Percentiles rank a stretch among this genome's conserved stretches.
These are phyloP conservation scores for Phytophthora citrophthora DNA, from an alignment of 352 stramenopile species.

Conservation along the genomic window DNA sequence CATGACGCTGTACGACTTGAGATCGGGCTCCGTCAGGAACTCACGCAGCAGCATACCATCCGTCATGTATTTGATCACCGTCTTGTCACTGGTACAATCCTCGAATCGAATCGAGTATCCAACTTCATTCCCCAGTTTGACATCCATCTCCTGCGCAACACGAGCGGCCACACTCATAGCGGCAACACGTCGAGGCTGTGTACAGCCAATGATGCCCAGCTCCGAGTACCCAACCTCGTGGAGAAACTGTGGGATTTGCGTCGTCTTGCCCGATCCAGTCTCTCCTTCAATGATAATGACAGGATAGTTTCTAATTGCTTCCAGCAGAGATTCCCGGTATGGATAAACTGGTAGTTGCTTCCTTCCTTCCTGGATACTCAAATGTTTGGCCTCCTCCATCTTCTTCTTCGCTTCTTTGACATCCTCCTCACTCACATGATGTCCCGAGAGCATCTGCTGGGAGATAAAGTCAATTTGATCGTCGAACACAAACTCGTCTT, in stretches of 20 bases:
- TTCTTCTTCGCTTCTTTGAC: conserved; percentile 72
- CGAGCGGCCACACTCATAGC: conserved; percentile 99
- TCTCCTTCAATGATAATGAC: conserved; percentile 91
- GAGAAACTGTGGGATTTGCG: conserved; percentile 99
- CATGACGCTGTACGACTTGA: conserved; percentile 97
- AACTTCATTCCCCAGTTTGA: conserved; percentile 97
- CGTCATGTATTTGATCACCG: conserved; percentile 99
- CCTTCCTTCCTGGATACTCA: conserved; percentile 95
- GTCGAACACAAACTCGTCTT: conserved; percentile 98
- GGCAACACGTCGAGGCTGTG: conserved; percentile 96
- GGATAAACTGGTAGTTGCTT: conserved; percentile 97
- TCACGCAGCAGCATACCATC: conserved; percentile 99
- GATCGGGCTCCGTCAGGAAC: conserved; percentile 97
- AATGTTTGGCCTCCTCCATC: conserved; percentile 83
- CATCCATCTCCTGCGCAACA: conserved; percentile 98
- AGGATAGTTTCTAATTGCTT: conserved; percentile 95
- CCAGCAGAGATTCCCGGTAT: conserved; percentile 98
- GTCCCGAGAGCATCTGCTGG: conserved; percentile 85
- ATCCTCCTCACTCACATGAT: conserved; percentile 86
- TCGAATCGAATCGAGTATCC: conserved; percentile 99
- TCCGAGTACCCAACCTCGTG: conserved; percentile 97
- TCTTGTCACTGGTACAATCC: conserved; percentile 98
- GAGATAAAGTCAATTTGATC: conserved; percentile 99
- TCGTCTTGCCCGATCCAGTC: conserved; percentile 98
- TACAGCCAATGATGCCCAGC: conserved; percentile 95